Percentiles rank a stretch among this genome's conserved stretches.
These are phyloP conservation scores for Astrephomene gubernaculifera DNA, from an alignment of 139 green algal species.

Conservation along the genomic window DNA sequence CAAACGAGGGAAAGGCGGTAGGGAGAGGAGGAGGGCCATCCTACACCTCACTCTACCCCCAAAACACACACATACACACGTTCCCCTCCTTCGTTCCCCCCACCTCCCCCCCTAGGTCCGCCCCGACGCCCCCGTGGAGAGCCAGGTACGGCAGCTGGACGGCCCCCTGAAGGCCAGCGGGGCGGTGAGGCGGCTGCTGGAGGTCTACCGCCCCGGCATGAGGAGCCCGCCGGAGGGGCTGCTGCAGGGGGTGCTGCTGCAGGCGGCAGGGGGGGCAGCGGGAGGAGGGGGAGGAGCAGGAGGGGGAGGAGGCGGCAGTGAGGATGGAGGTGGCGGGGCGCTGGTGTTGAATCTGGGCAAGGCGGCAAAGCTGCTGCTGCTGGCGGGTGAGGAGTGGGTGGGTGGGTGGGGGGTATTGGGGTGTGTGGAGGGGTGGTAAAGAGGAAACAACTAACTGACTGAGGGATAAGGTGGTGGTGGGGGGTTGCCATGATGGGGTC, in stretches of 20 bases:
- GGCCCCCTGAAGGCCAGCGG: constrained; percentile 7
- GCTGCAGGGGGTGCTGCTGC: neutral
- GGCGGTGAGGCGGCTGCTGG: constrained; percentile 13
- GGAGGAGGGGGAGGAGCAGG: neutral
- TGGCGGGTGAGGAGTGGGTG: constrained; percentile 6
- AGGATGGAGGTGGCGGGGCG: neutral
- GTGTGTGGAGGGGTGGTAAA: too few relatives aligned
- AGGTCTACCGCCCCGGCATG: constrained; percentile 22
- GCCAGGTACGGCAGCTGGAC: constrained; percentile 14
- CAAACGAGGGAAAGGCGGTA: too few relatives aligned
- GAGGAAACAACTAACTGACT: too few relatives aligned
- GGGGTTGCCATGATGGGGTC: neutral
- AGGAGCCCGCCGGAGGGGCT: constrained; percentile 2
- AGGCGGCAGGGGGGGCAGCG: neutral
- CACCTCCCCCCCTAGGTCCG: constrained; percentile 6
- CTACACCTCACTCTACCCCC: too few relatives aligned
- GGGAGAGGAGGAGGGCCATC: too few relatives aligned
- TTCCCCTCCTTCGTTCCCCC: neutral
- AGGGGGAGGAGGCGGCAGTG: neutral
- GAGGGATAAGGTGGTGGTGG: neutral
- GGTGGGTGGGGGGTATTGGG: neutral
- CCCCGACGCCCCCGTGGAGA: neutral
- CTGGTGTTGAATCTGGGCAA: constrained; percentile 23
- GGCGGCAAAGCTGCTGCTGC: constrained; percentile 42
- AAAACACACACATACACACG: neutral